phyloP scores from a whole-genome alignment of 345 rosid genomes.

The Cardamine occulta region DNA sequence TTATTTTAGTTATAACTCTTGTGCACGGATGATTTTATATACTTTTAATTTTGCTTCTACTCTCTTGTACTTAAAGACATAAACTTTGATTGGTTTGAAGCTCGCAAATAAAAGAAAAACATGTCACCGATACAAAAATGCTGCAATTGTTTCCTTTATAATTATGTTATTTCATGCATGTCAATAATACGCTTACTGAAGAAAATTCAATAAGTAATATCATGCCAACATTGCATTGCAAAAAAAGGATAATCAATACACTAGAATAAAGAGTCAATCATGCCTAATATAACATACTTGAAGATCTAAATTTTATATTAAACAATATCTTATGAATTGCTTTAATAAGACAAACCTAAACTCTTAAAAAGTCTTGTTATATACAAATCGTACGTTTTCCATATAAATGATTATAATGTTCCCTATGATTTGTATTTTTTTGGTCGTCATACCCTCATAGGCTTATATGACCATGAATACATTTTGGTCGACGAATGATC shows the following conservation, averaged over 20 bases:
- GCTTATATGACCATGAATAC: slow-evolving; percentile 30
- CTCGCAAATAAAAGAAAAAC: slow-evolving; percentile 34
- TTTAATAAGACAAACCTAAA: slow-evolving; percentile 29
- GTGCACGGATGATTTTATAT: slow-evolving; percentile 41
- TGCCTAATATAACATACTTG: slow-evolving; percentile 40
- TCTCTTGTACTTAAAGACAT: slow-evolving; percentile 39
- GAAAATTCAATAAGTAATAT: slow-evolving; percentile 22
- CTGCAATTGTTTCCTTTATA: slow-evolving; percentile 12
- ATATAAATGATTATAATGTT: slow-evolving; percentile 25
- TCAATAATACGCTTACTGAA: slow-evolving; percentile 31
- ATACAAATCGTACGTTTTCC: background rate
- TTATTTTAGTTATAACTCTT: slow-evolving; percentile 32
- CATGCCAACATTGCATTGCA: slow-evolving; percentile 39
- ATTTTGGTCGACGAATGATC: slow-evolving; percentile 26
- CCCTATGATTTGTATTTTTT: slow-evolving; percentile 25
- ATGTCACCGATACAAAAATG: slow-evolving; percentile 33
- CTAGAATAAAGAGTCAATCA: slow-evolving; percentile 36
- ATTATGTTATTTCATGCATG: slow-evolving; percentile 35
- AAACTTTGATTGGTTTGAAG: slow-evolving; percentile 35
- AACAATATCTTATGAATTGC: slow-evolving; percentile 1
- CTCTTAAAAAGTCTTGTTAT: background rate
- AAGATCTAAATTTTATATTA: slow-evolving; percentile 26
- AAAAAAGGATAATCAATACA: slow-evolving; percentile 25
- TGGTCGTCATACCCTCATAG: slow-evolving; percentile 34
- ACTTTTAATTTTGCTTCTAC: slow-evolving; percentile 13